Evolutionary conservation across 1,284 basidiomycete genomes (phyloP), one percentile per base, ranked within the genome.

Genomic region (Hypsizygus ulmarius): DNA sequence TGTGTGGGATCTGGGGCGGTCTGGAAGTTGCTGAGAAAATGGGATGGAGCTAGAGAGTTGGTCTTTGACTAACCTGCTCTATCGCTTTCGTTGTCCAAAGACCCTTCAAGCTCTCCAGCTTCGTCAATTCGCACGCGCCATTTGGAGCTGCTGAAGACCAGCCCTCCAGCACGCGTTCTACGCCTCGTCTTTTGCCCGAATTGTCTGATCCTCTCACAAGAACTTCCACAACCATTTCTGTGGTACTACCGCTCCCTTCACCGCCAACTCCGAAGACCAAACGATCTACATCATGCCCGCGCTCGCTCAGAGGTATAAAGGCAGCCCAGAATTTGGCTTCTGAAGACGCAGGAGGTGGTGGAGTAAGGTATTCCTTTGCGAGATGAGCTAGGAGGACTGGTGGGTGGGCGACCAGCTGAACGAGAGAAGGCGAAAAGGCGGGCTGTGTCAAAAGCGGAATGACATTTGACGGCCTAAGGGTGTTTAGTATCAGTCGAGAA

Each of bases 311-410:
- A 0, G 87, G 85, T 12, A 81, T 63, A 59, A 90, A 90, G 5
- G 87, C 72, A 27, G 71, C 67, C 86, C 87, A 91, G 66, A 90
- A 91, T 57, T 86, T 87, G 45, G 75, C 69, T n/a, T 74, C 69
- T 0, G 77, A 57, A 2, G 81, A 76, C 32, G 72, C 59, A 3
- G 84, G 82, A 0, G 90, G 87, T 0, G 87, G 87, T 0, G 74
- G 74, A 2, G 78, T 78, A 43, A 89, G 73, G 61, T 89, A 90
- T 15, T 81, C 77, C 33, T 72, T 72, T 5, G 85, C 73, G 44
- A 93, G 65, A 59, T 89, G 78, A 7, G 62, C 61, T 32, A 93
- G 66, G 41, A 93, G 73, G 2, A 69, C 67, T 0, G 83, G 74
- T 7, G 87, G 84, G 59, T 90, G 84, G 0, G 83, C 77, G 37